Percentiles rank a stretch among this genome's conserved stretches.
These are phyloP conservation scores for Aspergillus hiratsukae DNA, from an alignment of 2,329 filamentous ascomycete species.

Conservation along the genomic window DNA sequence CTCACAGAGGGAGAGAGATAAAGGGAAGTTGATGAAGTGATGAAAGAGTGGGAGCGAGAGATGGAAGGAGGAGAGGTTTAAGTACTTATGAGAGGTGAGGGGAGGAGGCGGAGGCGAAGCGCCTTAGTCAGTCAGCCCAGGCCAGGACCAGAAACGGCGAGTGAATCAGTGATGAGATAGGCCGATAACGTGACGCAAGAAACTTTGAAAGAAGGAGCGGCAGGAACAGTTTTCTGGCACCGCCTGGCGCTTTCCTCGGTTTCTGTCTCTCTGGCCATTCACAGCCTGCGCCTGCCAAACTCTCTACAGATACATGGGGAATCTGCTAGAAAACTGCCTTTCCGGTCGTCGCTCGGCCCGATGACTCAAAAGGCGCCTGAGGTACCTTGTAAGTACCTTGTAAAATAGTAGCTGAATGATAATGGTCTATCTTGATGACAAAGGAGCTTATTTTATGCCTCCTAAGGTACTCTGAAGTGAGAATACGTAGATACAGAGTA, in stretches of 20 bases:
- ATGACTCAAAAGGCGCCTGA: neutral
- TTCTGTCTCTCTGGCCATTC: constrained; percentile 5
- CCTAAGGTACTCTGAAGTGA: neutral
- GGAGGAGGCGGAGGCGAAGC: constrained; percentile 23
- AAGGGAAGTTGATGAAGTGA: constrained; percentile 7
- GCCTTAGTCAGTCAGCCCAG: constrained; percentile 25
- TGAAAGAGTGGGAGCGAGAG: constrained; percentile 10
- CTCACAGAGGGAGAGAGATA: constrained; percentile 5
- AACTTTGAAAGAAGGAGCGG: constrained; percentile 6
- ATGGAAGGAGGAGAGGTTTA: constrained; percentile 22
- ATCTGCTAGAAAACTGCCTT: constrained; percentile 16
- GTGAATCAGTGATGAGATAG: constrained; percentile 22
- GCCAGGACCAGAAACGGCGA: neutral
- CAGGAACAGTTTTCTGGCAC: constrained; percentile 10
- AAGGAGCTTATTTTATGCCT: neutral
- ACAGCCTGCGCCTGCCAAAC: neutral
- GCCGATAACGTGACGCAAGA: constrained; percentile 24
- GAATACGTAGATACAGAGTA: too few species aligned
- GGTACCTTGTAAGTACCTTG: neutral
- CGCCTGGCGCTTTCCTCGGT: constrained; percentile 14
- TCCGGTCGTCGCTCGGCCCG: constrained; percentile 6
- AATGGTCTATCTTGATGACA: neutral
- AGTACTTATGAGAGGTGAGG: constrained; percentile 27
- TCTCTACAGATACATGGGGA: constrained; percentile 5
- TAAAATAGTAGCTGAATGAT: neutral